These are phyloP conservation scores for Alliaria petiolata DNA, from an alignment of 345 rosid genomes.

Conservation along the genomic window DNA sequence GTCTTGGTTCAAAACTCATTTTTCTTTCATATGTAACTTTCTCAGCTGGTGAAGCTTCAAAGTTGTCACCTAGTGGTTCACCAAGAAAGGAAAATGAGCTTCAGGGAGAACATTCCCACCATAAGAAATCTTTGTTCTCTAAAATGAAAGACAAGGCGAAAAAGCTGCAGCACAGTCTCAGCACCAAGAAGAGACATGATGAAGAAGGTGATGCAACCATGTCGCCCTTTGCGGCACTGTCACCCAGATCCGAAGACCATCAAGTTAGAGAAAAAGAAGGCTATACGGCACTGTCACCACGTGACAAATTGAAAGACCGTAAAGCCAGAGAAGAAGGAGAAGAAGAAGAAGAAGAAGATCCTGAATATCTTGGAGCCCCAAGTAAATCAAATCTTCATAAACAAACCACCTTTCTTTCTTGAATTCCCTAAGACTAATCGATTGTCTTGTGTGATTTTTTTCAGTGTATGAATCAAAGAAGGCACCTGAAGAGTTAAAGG, in stretches of 20 bases:
- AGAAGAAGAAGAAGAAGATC: slow-evolving; percentile 43
- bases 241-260: slow-evolving; percentile 42
- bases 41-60: slow-evolving; percentile 42
- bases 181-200: slow-evolving; percentile 47
- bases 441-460: slow-evolving; percentile 12
- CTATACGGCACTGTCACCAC: slow-evolving; percentile 43
- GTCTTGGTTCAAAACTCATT: neutral
- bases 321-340: slow-evolving; percentile 31
- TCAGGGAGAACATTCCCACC: slow-evolving; percentile 43
- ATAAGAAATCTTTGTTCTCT: slow-evolving; percentile 59
- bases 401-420: neutral
- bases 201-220: slow-evolving; percentile 45
- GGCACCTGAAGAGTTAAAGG: slow-evolving; percentile 50
- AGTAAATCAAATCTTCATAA: slow-evolving; percentile 33
- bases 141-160: slow-evolving; percentile 71
- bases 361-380: slow-evolving; percentile 76
- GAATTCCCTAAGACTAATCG: neutral
- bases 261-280: slow-evolving; percentile 35
- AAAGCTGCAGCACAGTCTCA: slow-evolving; percentile 48
- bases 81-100: slow-evolving; percentile 37
- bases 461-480: slow-evolving; percentile 75
- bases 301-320: slow-evolving; percentile 39
- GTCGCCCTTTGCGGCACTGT: slow-evolving; percentile 44
- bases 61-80: slow-evolving; percentile 33
- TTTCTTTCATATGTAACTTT: neutral